A percentile compares a stretch with the other conserved stretches of the same genome.
These are phyloP conservation scores for Butyriboletus loyo DNA, from an alignment of 768 basidiomycete genomes.

Conservation along the genomic window DNA sequence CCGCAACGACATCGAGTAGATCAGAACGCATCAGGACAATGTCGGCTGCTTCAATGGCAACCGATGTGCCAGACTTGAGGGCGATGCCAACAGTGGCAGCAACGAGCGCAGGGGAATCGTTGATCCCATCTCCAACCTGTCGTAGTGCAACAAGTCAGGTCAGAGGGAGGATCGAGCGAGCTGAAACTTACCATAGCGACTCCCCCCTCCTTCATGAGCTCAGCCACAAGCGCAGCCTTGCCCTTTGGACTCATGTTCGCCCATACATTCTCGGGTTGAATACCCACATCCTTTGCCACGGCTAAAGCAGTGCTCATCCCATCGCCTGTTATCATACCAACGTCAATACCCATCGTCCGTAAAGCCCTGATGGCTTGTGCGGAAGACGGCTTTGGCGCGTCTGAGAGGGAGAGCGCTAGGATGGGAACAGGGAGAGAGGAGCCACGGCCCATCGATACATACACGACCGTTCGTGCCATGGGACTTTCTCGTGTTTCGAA, in stretches of 20 bases:
- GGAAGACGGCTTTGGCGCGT: constrained; percentile 84
- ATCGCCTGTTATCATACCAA: constrained; percentile 94
- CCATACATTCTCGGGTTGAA: constrained; percentile 78
- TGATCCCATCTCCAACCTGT: constrained; percentile 97
- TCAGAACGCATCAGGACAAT: constrained; percentile 98
- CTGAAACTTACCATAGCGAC: constrained; percentile 79
- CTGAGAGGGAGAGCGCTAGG: constrained; percentile 81
- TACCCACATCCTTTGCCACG: constrained; percentile 88
- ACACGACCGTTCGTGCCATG: constrained; percentile 82
- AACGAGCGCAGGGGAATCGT: constrained; percentile 96
- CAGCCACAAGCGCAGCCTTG: constrained; percentile 81
- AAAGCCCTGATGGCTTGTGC: constrained; percentile 78
- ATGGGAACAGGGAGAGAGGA: constrained; percentile 51
- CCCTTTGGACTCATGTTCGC: constrained; percentile 94
- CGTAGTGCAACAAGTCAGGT: neutral
- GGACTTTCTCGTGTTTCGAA: constrained; percentile 74
- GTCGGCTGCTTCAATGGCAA: constrained; percentile 97
- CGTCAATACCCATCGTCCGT: constrained; percentile 86
- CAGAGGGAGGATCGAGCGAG: neutral
- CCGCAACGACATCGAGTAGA: constrained; percentile 95
- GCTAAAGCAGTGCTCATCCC: constrained; percentile 81
- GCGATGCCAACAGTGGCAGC: constrained; percentile 97
- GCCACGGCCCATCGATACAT: constrained; percentile 60
- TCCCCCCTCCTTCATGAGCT: constrained; percentile 75
- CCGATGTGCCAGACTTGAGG: constrained; percentile 92